Base-by-base conservation (phyloP, 768 basidiomycete genomes). In the Psilocybe subaeruginosa region DNA sequence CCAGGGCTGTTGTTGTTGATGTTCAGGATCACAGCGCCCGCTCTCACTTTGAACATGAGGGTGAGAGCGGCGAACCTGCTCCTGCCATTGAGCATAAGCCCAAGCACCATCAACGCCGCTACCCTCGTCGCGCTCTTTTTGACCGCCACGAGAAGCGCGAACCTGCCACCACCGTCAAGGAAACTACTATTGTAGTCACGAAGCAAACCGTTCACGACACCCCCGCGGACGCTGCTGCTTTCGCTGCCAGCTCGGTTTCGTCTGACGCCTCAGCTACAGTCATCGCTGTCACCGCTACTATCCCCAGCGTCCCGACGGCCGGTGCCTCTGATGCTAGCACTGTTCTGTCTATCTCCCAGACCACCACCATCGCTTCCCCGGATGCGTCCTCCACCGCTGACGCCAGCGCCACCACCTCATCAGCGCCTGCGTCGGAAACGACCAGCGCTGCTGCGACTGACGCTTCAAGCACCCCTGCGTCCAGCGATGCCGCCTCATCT, bases 81-180 rank as follows among this genome's bases (percentile, higher is more conserved):
- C 35, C 33, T 11, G 33, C 11, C 33, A 11, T 35, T 35, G 64
- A 64, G 37, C 59, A 64, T 35, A 65, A 66, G 53, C 68, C 64
- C 29, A 67, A 66, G 35, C 43, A 35, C 23, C 37, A 17, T 41
- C 55, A 62, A 54, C 68, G 68, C 30, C 69, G 73, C 56, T 76
- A 68, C 65, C 74, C 74, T 54, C 73, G 74, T 19, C 66, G 69
- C 16, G 60, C 64, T 33, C 66, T 68, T 52, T 60, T 68, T 48
- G 70, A 76, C 41, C 64, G 70, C 59, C 74, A 71, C 63, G 71
- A 72, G 69, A 72, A 72, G 65, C 74, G 73, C 47, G 62, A 68
- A 46, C 69, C 68, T 50, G 66, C 60, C 2, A 68, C 68, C 8
- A 60, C 63, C 9, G 58, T 70, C 52, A 70, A 70, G 68, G 69